phyloP scores from a whole-genome alignment of 2,329 filamentous ascomycete genomes.

The Penicillium sp. region DNA sequence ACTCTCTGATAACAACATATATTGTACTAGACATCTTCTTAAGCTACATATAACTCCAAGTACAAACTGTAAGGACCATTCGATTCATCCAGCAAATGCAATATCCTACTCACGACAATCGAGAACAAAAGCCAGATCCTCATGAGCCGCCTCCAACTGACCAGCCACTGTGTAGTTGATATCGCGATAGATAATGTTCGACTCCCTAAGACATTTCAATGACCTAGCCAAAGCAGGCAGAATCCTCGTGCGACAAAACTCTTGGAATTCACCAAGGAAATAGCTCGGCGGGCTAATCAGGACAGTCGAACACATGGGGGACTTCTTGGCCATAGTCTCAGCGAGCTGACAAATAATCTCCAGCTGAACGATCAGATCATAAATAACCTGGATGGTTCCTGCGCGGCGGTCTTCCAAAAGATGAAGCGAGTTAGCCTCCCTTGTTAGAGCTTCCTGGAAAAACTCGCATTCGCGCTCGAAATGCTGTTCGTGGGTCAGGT shows the following conservation, averaged over 20 bases:
- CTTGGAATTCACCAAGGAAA: neutral
- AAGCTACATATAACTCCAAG: neutral
- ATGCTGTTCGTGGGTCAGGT: neutral
- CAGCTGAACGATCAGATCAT: neutral
- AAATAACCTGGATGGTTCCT: neutral
- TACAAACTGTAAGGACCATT: neutral
- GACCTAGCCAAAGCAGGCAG: neutral
- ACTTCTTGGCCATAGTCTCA: neutral
- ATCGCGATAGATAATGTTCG: neutral
- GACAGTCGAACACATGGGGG: neutral
- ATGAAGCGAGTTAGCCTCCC: neutral
- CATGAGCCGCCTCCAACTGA: neutral
- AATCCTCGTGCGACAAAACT: neutral
- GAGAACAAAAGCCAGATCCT: neutral
- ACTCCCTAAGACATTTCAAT: neutral
- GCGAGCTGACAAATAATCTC: neutral
- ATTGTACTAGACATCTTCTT: neutral
- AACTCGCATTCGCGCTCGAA: neutral
- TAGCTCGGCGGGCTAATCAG: neutral
- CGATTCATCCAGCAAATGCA: neutral
- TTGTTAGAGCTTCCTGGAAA: neutral
- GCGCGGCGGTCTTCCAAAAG: neutral
- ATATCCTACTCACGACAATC: neutral
- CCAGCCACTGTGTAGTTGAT: neutral
- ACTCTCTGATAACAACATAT: neutral